Evolutionary conservation across 208 protist genomes (phyloP).

Genomic region (Trypanosoma melophagium): DNA sequence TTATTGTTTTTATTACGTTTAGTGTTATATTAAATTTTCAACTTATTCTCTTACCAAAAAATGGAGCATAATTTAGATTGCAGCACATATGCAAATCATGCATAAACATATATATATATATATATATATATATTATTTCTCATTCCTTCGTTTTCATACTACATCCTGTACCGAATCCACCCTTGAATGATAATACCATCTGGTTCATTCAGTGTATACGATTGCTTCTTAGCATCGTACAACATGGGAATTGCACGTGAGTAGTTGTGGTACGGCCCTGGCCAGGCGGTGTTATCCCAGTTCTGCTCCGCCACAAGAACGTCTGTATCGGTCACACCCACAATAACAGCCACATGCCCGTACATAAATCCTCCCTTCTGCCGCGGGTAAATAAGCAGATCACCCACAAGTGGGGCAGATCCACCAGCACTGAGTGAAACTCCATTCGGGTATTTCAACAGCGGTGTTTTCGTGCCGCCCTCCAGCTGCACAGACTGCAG

Average conservation of each 20-base stretch:
- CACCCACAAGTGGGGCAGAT: slow-evolving; percentile 39
- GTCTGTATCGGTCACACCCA: slow-evolving; percentile 31
- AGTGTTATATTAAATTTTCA: not conserved
- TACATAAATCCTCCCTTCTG: slow-evolving; percentile 44
- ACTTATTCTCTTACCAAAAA: not conserved
- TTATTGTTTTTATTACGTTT: slow-evolving; percentile 8
- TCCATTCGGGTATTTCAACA: slow-evolving; percentile 54
- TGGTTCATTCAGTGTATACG: slow-evolving; percentile 34
- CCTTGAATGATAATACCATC: slow-evolving; percentile 28
- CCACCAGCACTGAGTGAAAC: slow-evolving; percentile 14
- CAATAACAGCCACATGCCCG: slow-evolving; percentile 82
- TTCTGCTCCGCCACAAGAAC: slow-evolving; percentile 85
- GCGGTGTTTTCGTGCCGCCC: slow-evolving; percentile 32
- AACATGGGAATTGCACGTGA: slow-evolving; percentile 32
- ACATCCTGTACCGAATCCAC: slow-evolving; percentile 46
- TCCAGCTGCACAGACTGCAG: slow-evolving; percentile 34
- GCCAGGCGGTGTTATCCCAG: slow-evolving; percentile 72
- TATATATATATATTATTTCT: not conserved
- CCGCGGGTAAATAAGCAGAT: slow-evolving; percentile 74
- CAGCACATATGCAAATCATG: too few relatives aligned
- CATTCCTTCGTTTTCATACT: not conserved
- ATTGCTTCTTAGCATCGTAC: not conserved
- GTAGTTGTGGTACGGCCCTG: slow-evolving; percentile 72
- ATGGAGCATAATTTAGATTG: not conserved
- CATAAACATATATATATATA: not conserved